These are phyloP conservation scores for Fraxinus velutina DNA, from an alignment of 305 asterid genomes.

Conservation along the genomic window DNA sequence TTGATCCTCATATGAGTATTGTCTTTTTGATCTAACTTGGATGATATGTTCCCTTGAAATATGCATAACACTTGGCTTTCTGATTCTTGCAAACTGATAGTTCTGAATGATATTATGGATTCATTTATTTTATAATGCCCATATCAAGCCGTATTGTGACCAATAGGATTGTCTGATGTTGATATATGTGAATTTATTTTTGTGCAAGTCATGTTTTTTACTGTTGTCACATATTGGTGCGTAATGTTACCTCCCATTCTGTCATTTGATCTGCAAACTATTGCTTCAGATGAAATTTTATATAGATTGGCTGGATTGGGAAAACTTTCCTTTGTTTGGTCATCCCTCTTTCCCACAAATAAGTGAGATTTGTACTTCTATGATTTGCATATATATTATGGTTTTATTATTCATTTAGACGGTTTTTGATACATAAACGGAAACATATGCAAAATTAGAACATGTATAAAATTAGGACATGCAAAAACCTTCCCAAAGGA, in stretches of 20 bases:
- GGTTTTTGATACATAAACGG: neutral
- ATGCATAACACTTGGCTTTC: neutral
- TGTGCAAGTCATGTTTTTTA: conserved; percentile 10
- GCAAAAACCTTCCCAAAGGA: conserved; percentile 2
- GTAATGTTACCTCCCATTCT: neutral
- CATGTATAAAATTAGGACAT: neutral
- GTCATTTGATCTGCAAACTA: conserved; percentile 1
- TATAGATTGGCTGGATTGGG: conserved; percentile 14
- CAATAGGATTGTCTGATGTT: neutral
- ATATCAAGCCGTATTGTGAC: neutral
- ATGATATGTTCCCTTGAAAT: neutral
- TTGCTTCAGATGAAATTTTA: neutral
- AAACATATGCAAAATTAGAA: neutral
- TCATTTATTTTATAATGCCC: conserved; percentile 1
- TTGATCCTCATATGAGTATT: neutral
- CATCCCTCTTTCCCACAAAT: conserved; percentile 5
- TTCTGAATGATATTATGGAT: neutral
- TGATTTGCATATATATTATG: neutral
- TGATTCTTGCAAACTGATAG: neutral
- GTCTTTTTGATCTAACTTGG: neutral
- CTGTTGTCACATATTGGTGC: neutral
- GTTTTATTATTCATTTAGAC: neutral
- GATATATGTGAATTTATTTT: neutral
- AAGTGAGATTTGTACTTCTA: neutral
- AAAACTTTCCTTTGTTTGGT: neutral